These are phyloP conservation scores for Pyrus communis DNA, from an alignment of 306 rosid genomes.

Conservation along the genomic window DNA sequence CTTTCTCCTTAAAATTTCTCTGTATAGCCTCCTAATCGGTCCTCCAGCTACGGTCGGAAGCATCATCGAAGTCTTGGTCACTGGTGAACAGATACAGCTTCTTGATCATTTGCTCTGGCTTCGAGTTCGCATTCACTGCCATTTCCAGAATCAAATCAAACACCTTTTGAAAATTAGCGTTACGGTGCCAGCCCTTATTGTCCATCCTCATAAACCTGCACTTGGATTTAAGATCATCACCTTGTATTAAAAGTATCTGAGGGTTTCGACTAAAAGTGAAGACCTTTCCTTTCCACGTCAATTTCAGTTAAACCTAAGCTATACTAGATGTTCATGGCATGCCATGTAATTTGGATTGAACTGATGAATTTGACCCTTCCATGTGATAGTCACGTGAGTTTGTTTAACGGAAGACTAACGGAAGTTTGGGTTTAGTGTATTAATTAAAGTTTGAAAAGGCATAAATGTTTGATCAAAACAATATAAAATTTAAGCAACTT, in stretches of 20 bases:
- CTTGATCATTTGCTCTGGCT: slow-evolving; percentile 48
- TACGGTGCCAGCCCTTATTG: slow-evolving; percentile 13
- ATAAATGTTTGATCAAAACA: no score
- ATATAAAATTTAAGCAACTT: no score
- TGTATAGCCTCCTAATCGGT: slow-evolving; percentile 45
- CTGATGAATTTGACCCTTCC: no score
- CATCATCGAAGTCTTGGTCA: slow-evolving; percentile 63
- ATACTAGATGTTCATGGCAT: no score
- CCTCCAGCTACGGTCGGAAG: slow-evolving; percentile 37
- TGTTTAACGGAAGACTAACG: no score
- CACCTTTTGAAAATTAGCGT: slow-evolving; percentile 49
- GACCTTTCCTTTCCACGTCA: slow-evolving; percentile 58
- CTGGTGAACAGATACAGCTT: slow-evolving; percentile 51
- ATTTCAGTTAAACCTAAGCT: slow-evolving; percentile 13
- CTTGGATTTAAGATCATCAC: slow-evolving; percentile 33
- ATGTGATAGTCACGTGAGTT: no score
- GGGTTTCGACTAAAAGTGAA: slow-evolving; percentile 41
- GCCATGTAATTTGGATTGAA: no score
- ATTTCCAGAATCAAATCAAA: slow-evolving; percentile 42
- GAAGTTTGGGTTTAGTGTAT: no score
- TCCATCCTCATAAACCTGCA: slow-evolving; percentile 29
- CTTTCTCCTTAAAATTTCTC: slow-evolving; percentile 42
- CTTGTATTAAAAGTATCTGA: slow-evolving; percentile 34
- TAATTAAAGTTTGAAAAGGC: no score
- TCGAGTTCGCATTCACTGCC: slow-evolving; percentile 40